These are phyloP conservation scores for Kodamaea laetipori DNA, from an alignment of 805 yeast species.

Conservation along the genomic window DNA sequence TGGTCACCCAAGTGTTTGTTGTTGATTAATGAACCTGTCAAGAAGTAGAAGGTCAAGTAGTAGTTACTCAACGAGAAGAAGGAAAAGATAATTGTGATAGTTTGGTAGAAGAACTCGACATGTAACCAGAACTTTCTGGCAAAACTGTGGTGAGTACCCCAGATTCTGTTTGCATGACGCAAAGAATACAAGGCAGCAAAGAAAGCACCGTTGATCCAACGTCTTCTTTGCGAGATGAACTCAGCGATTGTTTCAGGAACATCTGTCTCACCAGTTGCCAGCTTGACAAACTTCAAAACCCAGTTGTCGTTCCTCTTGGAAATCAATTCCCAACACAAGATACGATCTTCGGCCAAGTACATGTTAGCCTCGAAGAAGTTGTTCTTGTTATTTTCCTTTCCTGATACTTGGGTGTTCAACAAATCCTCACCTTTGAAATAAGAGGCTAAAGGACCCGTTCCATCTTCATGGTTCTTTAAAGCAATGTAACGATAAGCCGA, in stretches of 20 bases:
- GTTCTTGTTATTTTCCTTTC: constrained; percentile 44
- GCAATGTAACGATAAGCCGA: constrained; percentile 94
- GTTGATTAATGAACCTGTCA: constrained; percentile 72
- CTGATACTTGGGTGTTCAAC: constrained; percentile 29
- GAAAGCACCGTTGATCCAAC: constrained; percentile 35
- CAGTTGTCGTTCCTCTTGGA: constrained; percentile 29
- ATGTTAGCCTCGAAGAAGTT: constrained; percentile 88
- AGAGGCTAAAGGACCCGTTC: constrained; percentile 86
- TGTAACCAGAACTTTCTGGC: constrained; percentile 27
- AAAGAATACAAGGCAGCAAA: constrained; percentile 32
- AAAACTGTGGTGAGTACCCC: constrained; percentile 27
- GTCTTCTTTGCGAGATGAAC: constrained; percentile 30
- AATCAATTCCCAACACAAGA: constrained; percentile 32
- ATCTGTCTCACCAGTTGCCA: constrained; percentile 34
- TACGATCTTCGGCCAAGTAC: constrained; percentile 34
- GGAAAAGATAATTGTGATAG: constrained; percentile 24
- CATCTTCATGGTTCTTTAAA: constrained; percentile 78
- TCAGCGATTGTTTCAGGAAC: constrained; percentile 31
- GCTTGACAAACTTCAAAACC: constrained; percentile 33
- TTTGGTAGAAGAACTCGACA: constrained; percentile 28
- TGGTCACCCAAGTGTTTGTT: constrained; percentile 51
- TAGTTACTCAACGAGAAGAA: constrained; percentile 32
- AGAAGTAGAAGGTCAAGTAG: constrained; percentile 31
- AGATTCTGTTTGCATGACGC: constrained; percentile 25
- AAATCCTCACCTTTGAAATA: constrained; percentile 86